These are phyloP conservation scores for Pseudocercospora ulei DNA, from an alignment of 2,329 filamentous ascomycete genomes.

Conservation along the genomic window DNA sequence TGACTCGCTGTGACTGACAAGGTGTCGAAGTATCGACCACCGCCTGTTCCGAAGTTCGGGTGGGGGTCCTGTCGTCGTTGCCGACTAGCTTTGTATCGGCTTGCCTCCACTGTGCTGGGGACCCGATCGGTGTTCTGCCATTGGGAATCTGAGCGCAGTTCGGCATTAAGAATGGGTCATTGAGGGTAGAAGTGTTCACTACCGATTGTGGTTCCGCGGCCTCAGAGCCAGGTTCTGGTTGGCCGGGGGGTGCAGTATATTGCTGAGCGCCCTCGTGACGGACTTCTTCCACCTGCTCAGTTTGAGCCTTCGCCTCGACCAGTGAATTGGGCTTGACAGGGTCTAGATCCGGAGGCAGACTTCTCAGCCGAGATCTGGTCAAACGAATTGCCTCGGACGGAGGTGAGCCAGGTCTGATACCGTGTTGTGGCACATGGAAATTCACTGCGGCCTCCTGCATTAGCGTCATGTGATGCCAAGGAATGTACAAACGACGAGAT, in stretches of 20 bases:
- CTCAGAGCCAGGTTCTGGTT: background rate
- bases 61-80: background rate
- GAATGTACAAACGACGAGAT: conserved; percentile 9
- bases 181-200: background rate
- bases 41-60: conserved; percentile 24
- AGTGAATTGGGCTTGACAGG: conserved; percentile 1
- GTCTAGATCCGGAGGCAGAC: conserved; percentile 5
- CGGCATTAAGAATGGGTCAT: conserved; percentile 13
- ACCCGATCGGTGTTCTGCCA: background rate
- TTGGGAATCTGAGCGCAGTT: conserved; percentile 7
- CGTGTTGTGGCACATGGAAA: conserved; percentile 20
- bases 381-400: conserved; percentile 14
- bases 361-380: conserved; percentile 12
- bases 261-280: background rate
- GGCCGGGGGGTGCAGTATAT: too few relatives aligned
- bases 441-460: conserved; percentile 24
- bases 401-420: conserved; percentile 20
- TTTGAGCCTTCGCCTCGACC: background rate
- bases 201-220: background rate
- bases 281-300: too few relatives aligned
- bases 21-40: conserved; percentile 23
- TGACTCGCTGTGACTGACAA: conserved; percentile 12
- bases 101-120: conserved; percentile 1
- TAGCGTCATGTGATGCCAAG: conserved; percentile 23
- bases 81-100: too few relatives aligned